Evolutionary conservation across 371 early-diverging fungal species (phyloP).

Genomic region (Smittium culicis): DNA sequence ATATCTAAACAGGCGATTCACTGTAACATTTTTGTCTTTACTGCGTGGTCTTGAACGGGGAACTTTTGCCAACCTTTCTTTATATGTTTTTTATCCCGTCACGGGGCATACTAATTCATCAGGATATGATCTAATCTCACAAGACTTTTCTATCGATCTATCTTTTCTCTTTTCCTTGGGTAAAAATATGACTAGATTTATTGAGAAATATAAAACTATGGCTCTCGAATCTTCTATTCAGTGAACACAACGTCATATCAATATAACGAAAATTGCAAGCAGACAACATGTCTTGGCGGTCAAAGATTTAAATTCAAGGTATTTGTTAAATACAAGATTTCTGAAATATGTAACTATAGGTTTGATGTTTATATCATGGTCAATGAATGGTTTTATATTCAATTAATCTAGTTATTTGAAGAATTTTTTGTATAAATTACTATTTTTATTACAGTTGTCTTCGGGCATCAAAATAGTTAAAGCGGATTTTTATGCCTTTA

Average conservation of each 20-base stretch:
- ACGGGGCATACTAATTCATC: no score
- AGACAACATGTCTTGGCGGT: background rate
- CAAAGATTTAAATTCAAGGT: background rate
- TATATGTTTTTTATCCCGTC: background rate
- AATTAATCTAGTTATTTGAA: background rate
- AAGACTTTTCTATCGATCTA: background rate
- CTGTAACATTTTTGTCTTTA: background rate
- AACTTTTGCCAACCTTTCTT: background rate
- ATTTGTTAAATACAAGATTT: background rate
- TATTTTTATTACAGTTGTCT: background rate
- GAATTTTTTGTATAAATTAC: background rate
- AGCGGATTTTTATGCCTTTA: background rate
- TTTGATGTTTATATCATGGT: background rate
- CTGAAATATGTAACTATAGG: no score
- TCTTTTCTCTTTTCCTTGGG: background rate
- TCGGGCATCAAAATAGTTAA: background rate
- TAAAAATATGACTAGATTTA: background rate
- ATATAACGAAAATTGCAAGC: background rate
- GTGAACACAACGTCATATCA: background rate
- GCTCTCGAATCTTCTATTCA: background rate
- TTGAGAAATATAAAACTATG: background rate
- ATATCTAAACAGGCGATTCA: background rate
- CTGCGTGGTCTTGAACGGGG: background rate
- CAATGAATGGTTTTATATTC: background rate
- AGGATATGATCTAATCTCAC: background rate